Conservation (phyloP, 2,329 filamentous ascomycete species). For the Monilinia polystroma region DNA sequence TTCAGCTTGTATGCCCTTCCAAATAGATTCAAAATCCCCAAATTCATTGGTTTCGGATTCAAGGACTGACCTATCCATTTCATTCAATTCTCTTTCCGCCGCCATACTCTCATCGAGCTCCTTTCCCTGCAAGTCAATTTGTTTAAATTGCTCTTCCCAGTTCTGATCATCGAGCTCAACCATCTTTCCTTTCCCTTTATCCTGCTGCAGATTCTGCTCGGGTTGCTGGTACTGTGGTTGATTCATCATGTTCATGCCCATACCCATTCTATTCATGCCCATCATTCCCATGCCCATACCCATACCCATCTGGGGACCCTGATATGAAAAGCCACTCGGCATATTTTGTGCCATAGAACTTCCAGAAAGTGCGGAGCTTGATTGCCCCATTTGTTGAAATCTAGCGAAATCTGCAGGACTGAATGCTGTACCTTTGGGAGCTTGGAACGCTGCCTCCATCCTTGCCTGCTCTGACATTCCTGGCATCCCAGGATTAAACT, state of each 20-base stretch:
- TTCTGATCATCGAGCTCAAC: slow-evolving; percentile 90
- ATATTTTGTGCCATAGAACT: slow-evolving; percentile 56
- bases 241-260: slow-evolving; percentile 51
- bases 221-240: slow-evolving; percentile 45
- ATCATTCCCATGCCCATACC: slow-evolving; percentile 48
- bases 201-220: slow-evolving; percentile 47
- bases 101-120: slow-evolving; percentile 45
- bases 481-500: slow-evolving; percentile 58
- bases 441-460: slow-evolving; percentile 71
- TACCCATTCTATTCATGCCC: slow-evolving; percentile 60
- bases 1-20: slow-evolving; percentile 79
- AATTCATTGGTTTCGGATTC: slow-evolving; percentile 72
- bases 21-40: slow-evolving; percentile 87
- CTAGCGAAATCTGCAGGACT: slow-evolving; percentile 81
- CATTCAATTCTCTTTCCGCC: slow-evolving; percentile 68
- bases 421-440: slow-evolving; percentile 61
- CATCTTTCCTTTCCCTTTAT: slow-evolving; percentile 85
- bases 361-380: slow-evolving; percentile 53
- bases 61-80: slow-evolving; percentile 80
- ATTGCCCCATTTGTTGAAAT: slow-evolving; percentile 72
- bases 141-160: slow-evolving; percentile 95
- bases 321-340: slow-evolving; percentile 49
- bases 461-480: slow-evolving; percentile 56
- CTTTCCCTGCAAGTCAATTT: slow-evolving; percentile 68
- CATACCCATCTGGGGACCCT: slow-evolving; percentile 54